Conservation (phyloP, 2,329 filamentous ascomycete species). For the Taxawa tesnikishii region DNA sequence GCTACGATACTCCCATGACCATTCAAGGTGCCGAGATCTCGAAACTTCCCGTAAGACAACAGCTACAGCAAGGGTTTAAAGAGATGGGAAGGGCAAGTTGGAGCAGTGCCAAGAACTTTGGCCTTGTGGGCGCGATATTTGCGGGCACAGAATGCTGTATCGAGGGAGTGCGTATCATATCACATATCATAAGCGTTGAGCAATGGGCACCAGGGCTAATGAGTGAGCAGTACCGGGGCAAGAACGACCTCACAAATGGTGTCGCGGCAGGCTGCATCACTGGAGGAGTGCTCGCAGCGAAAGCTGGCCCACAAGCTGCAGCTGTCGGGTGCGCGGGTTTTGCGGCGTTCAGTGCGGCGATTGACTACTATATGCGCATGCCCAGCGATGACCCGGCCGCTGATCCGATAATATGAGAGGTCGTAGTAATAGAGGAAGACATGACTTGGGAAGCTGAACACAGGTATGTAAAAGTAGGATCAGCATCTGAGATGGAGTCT, state of each 20-base stretch:
- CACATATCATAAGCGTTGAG: too few relatives aligned
- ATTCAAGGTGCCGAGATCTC: slow-evolving; percentile 38
- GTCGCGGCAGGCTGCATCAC: slow-evolving; percentile 82
- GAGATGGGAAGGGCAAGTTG: slow-evolving; percentile 85
- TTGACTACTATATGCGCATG: slow-evolving; percentile 83
- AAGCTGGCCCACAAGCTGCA: slow-evolving; percentile 80
- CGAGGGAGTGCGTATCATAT: slow-evolving; percentile 58
- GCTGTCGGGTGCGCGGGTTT: slow-evolving; percentile 84
- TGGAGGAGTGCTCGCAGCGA: slow-evolving; percentile 74
- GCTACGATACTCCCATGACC: slow-evolving; percentile 58
- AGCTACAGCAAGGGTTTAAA: slow-evolving; percentile 75
- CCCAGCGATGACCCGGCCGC: slow-evolving; percentile 31
- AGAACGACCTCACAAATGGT: slow-evolving; percentile 86
- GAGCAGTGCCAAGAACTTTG: slow-evolving; percentile 87
- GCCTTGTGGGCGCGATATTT: slow-evolving; percentile 83
- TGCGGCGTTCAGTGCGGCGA: slow-evolving; percentile 82
- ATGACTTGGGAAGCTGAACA: too few relatives aligned
- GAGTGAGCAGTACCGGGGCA: slow-evolving; percentile 64
- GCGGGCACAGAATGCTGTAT: slow-evolving; percentile 91
- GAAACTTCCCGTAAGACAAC: slow-evolving; percentile 66
- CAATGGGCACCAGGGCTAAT: too few relatives aligned
- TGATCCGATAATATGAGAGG: slow-evolving; percentile 17
- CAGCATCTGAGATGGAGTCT: too few relatives aligned
- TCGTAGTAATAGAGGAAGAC: too few relatives aligned
- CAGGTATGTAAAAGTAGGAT: too few relatives aligned